Conservation (phyloP, 2,329 filamentous ascomycete species). For the Pleochaeta shiraiana region DNA sequence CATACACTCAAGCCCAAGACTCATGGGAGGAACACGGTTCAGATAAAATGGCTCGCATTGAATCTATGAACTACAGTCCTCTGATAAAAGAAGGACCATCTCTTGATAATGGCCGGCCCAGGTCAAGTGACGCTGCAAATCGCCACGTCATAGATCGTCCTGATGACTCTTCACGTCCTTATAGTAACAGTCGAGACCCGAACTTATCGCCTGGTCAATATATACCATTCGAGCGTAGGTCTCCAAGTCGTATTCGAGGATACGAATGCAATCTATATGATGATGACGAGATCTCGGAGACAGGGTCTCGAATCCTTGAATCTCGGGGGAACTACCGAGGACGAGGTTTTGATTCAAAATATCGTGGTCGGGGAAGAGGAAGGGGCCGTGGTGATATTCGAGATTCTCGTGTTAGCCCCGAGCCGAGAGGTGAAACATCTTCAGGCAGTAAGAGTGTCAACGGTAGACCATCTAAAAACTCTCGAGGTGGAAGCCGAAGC, state of each 20-base stretch:
- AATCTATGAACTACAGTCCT: constrained; percentile 8
- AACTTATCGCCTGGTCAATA: constrained; percentile 1
- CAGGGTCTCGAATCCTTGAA: constrained; percentile 9
- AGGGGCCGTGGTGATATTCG: constrained; percentile 11
- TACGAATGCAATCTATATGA: constrained; percentile 10
- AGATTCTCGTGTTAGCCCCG: neutral
- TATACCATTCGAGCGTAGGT: constrained; percentile 11
- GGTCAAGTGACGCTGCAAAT: constrained; percentile 10
- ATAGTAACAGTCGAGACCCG: neutral
- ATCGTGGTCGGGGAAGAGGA: constrained; percentile 13
- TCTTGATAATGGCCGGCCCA: constrained; percentile 9
- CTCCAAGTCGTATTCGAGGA: constrained; percentile 9
- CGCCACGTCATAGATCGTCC: constrained; percentile 10
- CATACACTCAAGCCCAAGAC: constrained; percentile 13
- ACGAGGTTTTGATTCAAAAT: constrained; percentile 15
- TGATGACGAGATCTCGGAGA: constrained; percentile 7
- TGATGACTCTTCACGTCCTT: constrained; percentile 8
- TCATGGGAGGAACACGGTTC: constrained; percentile 5
- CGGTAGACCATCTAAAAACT: constrained; percentile 13
- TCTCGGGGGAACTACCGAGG: constrained; percentile 13
- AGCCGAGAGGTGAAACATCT: neutral
- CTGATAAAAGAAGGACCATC: constrained; percentile 10
- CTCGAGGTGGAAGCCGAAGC: constrained; percentile 13
- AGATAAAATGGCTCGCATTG: constrained; percentile 13
- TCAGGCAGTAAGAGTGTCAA: constrained; percentile 10